Evolutionary conservation across 2,329 filamentous ascomycete species (phyloP).

Genomic region (Claviceps pazoutovae): DNA sequence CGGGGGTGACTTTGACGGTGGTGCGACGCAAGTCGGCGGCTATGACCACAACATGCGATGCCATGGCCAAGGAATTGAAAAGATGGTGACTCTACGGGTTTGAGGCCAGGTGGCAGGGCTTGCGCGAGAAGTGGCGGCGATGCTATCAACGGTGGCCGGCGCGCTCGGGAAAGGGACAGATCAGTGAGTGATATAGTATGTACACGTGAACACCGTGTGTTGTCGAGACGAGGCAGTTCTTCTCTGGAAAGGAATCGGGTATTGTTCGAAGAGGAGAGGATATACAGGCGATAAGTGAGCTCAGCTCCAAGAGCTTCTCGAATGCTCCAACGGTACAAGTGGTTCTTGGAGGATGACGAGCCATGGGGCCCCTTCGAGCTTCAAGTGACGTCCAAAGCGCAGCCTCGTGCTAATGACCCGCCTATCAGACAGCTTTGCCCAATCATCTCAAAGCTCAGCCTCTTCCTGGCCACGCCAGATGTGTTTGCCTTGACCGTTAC

Average conservation of each 20-base stretch:
- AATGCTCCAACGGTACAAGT: conserved; percentile 1
- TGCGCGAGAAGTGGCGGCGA: not conserved
- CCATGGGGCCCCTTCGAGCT: not conserved
- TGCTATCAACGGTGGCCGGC: not conserved
- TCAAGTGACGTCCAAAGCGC: not conserved
- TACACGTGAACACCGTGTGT: too few species aligned
- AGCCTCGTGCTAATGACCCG: conserved; percentile 1
- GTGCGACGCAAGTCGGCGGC: conserved; percentile 64
- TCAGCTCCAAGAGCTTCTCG: conserved; percentile 2
- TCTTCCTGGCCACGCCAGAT: conserved; percentile 11
- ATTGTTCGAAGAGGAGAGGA: too few species aligned
- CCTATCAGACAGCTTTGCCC: conserved; percentile 4
- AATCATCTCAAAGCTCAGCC: conserved; percentile 4
- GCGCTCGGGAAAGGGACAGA: too few species aligned
- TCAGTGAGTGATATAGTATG: too few species aligned
- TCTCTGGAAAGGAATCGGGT: too few species aligned
- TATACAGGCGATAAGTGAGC: too few species aligned
- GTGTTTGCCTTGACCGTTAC: conserved; percentile 10
- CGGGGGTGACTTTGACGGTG: conserved; percentile 70
- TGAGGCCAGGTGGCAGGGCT: too few species aligned
- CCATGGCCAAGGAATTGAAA: conserved; percentile 39
- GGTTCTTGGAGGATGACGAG: not conserved
- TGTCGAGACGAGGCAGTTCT: too few species aligned
- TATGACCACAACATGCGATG: conserved; percentile 78
- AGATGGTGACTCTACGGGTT: too few species aligned